phyloP scores from a whole-genome alignment of 257 asterid genomes.

The Solanum lignicaule region DNA sequence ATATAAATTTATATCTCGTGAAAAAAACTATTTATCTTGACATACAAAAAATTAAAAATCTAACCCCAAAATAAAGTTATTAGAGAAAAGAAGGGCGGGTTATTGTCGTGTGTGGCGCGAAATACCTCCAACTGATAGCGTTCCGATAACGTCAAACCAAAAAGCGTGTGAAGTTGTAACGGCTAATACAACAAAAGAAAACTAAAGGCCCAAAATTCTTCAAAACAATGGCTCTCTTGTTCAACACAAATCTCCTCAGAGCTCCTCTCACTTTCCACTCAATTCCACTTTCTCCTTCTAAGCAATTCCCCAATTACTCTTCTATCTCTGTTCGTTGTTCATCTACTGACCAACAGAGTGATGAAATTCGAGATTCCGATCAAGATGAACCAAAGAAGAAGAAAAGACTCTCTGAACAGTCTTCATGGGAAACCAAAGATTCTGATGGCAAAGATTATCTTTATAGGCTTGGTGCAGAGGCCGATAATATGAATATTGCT shows the following conservation, averaged over 20 bases:
- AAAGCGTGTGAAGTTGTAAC: neutral
- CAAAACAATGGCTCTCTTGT: slow-evolving; percentile 15
- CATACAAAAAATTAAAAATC: neutral
- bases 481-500: slow-evolving; percentile 90
- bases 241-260: slow-evolving; percentile 9
- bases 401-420: slow-evolving; percentile 54
- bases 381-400: slow-evolving; percentile 12
- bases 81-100: neutral
- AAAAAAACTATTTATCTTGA: neutral
- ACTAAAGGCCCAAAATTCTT: neutral
- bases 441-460: slow-evolving; percentile 84
- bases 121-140: neutral
- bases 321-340: neutral
- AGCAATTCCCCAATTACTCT: neutral
- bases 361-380: slow-evolving; percentile 16
- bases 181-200: neutral
- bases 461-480: slow-evolving; percentile 80
- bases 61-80: too few relatives aligned
- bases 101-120: neutral
- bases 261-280: slow-evolving; percentile 40
- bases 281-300: slow-evolving; percentile 7
- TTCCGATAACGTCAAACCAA: neutral
- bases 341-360: slow-evolving; percentile 6
- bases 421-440: slow-evolving; percentile 89
- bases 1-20: too few relatives aligned